Percentiles rank a stretch among this genome's conserved stretches.
phyloP scores from a whole-genome alignment of 2,329 filamentous ascomycete genomes.

The Calonectria crousiana region DNA sequence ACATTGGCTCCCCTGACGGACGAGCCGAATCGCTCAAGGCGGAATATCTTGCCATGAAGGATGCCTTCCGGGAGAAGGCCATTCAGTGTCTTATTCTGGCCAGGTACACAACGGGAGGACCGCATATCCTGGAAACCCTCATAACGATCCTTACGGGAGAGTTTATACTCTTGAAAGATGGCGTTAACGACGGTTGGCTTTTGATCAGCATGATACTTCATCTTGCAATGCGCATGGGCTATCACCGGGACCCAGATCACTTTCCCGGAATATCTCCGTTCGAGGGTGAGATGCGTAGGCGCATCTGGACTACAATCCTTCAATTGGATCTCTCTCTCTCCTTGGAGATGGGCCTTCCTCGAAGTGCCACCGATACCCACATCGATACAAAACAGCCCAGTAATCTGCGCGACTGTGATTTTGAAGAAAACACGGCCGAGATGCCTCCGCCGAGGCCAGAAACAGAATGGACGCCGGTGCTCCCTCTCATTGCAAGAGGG shows the following conservation, averaged over 20 bases:
- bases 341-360: constrained; percentile 70
- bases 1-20: constrained; percentile 10
- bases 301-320: constrained; percentile 61
- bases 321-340: constrained; percentile 72
- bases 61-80: constrained; percentile 29
- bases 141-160: constrained; percentile 30
- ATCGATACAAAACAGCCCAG: constrained; percentile 22
- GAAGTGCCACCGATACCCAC: constrained; percentile 14
- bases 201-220: constrained; percentile 27
- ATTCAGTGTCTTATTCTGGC: constrained; percentile 29
- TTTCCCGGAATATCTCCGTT: constrained; percentile 48
- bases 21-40: constrained; percentile 23
- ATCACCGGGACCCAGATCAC: constrained; percentile 30
- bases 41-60: constrained; percentile 28
- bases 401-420: constrained; percentile 29
- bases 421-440: constrained; percentile 17
- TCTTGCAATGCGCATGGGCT: constrained; percentile 33
- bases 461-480: constrained; percentile 28
- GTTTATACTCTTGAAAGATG: constrained; percentile 23
- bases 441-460: constrained; percentile 28
- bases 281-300: constrained; percentile 62
- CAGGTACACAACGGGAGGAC: constrained; percentile 27
- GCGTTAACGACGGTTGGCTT: constrained; percentile 25
- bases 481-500: constrained; percentile 22
- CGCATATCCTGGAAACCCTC: constrained; percentile 28